These are phyloP conservation scores for Lasiodiplodia citricola DNA, from an alignment of 2,329 filamentous ascomycete genomes.

Conservation along the genomic window DNA sequence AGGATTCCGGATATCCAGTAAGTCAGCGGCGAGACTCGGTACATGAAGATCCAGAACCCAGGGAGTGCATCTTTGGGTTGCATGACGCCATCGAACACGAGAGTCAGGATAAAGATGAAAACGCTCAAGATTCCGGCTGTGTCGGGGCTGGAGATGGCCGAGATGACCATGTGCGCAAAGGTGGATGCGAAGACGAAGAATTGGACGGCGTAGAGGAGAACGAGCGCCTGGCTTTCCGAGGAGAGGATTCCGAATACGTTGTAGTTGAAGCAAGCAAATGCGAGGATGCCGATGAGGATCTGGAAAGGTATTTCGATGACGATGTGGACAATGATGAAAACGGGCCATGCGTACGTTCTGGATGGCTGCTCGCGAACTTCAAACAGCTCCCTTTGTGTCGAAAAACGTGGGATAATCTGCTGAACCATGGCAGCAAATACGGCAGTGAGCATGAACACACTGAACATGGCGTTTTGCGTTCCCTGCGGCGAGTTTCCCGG, in stretches of 20 bases:
- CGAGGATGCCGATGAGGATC: slow-evolving; percentile 65
- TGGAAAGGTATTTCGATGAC: slow-evolving; percentile 73
- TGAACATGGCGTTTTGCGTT: slow-evolving; percentile 54
- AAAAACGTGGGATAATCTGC: slow-evolving; percentile 65
- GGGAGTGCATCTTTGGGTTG: slow-evolving; percentile 64
- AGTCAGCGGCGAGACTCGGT: slow-evolving; percentile 69
- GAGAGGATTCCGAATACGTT: slow-evolving; percentile 46
- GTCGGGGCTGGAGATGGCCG: slow-evolving; percentile 70
- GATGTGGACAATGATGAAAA: slow-evolving; percentile 74
- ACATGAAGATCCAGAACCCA: slow-evolving; percentile 81
- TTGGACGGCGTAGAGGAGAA: slow-evolving; percentile 68
- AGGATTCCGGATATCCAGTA: slow-evolving; percentile 60
- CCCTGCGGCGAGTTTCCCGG: slow-evolving; percentile 45
- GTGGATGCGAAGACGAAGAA: slow-evolving; percentile 75
- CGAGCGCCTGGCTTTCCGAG: slow-evolving; percentile 65
- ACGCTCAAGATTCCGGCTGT: slow-evolving; percentile 70
- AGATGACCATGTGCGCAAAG: slow-evolving; percentile 76
- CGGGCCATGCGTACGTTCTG: slow-evolving; percentile 77
- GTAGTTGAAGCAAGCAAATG: slow-evolving; percentile 73
- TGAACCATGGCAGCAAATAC: slow-evolving; percentile 56
- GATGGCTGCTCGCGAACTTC: slow-evolving; percentile 66
- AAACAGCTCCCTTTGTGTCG: slow-evolving; percentile 63
- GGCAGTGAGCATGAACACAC: slow-evolving; percentile 57
- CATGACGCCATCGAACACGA: slow-evolving; percentile 69
- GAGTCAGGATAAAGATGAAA: slow-evolving; percentile 62